Percentiles rank a stretch among this genome's conserved stretches.
phyloP scores from a whole-genome alignment of 805 yeast species.

The Candida nanaspora region DNA sequence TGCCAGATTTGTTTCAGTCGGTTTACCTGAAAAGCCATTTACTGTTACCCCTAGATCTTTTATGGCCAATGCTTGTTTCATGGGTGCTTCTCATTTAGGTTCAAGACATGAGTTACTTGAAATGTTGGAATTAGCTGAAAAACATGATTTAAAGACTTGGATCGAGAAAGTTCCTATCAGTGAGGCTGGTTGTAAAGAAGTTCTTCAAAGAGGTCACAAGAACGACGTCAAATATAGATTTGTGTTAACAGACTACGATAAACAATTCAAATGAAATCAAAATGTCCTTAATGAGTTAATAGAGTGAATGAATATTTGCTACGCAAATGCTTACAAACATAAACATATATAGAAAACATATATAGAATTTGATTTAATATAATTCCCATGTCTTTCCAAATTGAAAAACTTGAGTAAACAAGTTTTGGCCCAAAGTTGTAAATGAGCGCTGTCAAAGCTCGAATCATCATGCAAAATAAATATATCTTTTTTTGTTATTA shows the following conservation, averaged over 20 bases:
- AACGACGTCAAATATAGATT: slow-evolving; percentile 62
- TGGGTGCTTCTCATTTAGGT: slow-evolving; percentile 56
- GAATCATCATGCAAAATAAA: too few species aligned
- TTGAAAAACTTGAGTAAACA: too few species aligned
- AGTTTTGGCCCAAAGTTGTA: too few species aligned
- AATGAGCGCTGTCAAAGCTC: too few species aligned
- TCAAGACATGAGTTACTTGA: slow-evolving; percentile 58
- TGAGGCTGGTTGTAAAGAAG: slow-evolving; percentile 46
- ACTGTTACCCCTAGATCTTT: slow-evolving; percentile 35
- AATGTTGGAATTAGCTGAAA: slow-evolving; percentile 58
- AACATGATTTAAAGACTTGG: slow-evolving; percentile 55
- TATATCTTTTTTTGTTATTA: too few species aligned
- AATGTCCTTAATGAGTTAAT: too few species aligned
- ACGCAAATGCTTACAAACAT: too few species aligned
- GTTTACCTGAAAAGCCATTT: slow-evolving; percentile 50
- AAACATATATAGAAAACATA: too few species aligned
- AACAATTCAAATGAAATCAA: slow-evolving; percentile 27
- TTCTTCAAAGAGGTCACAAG: slow-evolving; percentile 43
- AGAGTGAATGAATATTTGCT: too few species aligned
- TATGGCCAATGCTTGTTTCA: slow-evolving; percentile 36
- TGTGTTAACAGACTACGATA: slow-evolving; percentile 49
- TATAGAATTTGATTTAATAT: too few species aligned
- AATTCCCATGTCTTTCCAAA: too few species aligned
- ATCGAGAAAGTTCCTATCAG: slow-evolving; percentile 50
- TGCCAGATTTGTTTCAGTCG: slow-evolving; percentile 57